Evolutionary conservation across 2,329 filamentous ascomycete species (phyloP).

Genomic region (Cladorrhinum sp.): DNA sequence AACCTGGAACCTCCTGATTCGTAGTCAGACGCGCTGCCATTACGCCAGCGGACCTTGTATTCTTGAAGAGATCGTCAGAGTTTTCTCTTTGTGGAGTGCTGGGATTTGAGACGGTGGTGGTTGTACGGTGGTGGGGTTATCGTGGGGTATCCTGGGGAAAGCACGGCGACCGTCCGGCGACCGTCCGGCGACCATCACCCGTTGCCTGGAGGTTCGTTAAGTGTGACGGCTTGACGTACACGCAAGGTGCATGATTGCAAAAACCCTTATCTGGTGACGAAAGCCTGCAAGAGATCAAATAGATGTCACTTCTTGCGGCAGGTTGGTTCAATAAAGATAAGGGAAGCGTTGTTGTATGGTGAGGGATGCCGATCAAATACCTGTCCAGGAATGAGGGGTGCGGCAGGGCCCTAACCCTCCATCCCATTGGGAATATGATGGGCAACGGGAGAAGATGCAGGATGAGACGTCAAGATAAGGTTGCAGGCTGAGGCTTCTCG

Average conservation of each 20-base stretch:
- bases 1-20: conserved; percentile 15
- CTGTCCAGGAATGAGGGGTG: background rate
- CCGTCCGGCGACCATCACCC: too few relatives aligned
- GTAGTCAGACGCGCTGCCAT: conserved; percentile 15
- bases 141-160: too few relatives aligned
- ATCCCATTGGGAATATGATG: background rate
- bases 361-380: background rate
- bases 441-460: background rate
- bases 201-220: too few relatives aligned
- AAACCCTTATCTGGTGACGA: too few relatives aligned
- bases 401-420: background rate
- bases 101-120: too few relatives aligned
- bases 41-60: conserved; percentile 11
- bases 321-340: background rate
- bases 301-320: too few relatives aligned
- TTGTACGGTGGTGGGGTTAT: too few relatives aligned
- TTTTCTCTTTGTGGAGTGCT: too few relatives aligned
- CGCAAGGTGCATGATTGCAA: too few relatives aligned
- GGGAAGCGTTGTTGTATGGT: background rate
- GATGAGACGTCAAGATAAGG: conserved; percentile 11
- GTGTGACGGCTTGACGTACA: too few relatives aligned
- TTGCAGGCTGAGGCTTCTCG: conserved; percentile 1
- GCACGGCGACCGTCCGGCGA: too few relatives aligned
- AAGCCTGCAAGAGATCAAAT: too few relatives aligned
- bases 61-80: background rate